Evolutionary conservation across 2,329 filamentous ascomycete genomes (phyloP), one percentile per base, ranked within the genome.

Genomic region (Calonectria montana): DNA sequence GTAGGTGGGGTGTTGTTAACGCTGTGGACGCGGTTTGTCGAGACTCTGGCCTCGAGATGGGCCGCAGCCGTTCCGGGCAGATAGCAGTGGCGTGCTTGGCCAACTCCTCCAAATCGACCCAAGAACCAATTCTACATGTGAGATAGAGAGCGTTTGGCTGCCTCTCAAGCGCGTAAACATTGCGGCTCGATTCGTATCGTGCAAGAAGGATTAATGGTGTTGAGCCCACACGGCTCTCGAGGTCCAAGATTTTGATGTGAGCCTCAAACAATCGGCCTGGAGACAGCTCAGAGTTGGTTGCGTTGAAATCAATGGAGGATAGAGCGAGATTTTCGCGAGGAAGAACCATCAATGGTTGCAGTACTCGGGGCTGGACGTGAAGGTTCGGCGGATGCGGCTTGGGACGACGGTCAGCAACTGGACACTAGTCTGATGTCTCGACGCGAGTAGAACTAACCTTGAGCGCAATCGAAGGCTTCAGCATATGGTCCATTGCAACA

Each of bases 61-160:
- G 74, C 9, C 72, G 71, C 9, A 84, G 66, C 13, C 83, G 82
- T 13, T 83, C 78, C 27, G 72, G 77, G 53, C 77, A 82, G 31
- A 82, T 62, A 4, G 79, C 81, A 0, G 88, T 89, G 45, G 90
- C 89, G 45, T 86, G 81, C 13, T 82, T 80, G 27, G 83, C 83
- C 31, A 95, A 83, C 8, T 86, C 83, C 41, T 88, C 86, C 64
- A 93, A 80, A 72, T 91, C 88, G 25, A 94, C 87, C 92, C 93
- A 94, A 23, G 85, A 82, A 2, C 90, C 92, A 50, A 97, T 84
- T 77, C 89, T 91, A 81, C 92, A 95, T 29, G 94, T 80, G 13
- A 90, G 89, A 80, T 94, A 96, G 4, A 93, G 84, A 1, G 88
- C 88, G 57, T 84, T 82, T 18, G 87, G 84, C 41, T 94, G 90